These are phyloP conservation scores for Alternaria sp. DNA, from an alignment of 2,329 filamentous ascomycete species.

Conservation along the genomic window DNA sequence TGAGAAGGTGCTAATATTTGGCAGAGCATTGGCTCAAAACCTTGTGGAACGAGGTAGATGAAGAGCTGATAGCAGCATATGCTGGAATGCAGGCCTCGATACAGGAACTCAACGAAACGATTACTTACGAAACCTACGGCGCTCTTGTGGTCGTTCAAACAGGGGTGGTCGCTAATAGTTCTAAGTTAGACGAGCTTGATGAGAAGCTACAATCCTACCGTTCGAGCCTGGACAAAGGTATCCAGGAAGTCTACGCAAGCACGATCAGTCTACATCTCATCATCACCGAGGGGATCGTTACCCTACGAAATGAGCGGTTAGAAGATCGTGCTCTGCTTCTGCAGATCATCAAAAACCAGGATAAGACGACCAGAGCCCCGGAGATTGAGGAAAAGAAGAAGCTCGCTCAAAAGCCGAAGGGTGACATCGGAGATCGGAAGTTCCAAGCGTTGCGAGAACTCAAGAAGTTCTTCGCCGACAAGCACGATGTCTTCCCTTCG, in stretches of 20 bases:
- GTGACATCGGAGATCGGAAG: background rate
- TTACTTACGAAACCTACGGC: background rate
- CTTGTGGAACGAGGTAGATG: constrained; percentile 20
- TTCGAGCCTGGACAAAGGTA: background rate
- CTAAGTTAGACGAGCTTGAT: background rate
- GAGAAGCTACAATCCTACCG: background rate
- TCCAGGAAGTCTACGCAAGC: background rate
- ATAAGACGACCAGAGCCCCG: background rate
- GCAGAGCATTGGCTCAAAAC: constrained; percentile 15
- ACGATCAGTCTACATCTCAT: background rate
- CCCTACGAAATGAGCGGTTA: background rate
- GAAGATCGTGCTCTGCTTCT: background rate
- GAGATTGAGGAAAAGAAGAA: constrained; percentile 1
- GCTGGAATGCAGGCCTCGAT: constrained; percentile 16
- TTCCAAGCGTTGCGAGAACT: background rate
- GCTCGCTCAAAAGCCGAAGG: background rate
- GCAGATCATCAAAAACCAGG: background rate
- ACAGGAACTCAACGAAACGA: constrained; percentile 13
- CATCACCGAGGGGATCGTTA: background rate
- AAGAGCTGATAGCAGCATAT: constrained; percentile 12
- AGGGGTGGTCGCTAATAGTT: background rate
- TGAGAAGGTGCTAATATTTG: background rate
- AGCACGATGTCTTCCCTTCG: background rate
- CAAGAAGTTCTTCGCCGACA: background rate
- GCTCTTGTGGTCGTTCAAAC: background rate